Conservation (phyloP, 2,329 filamentous ascomycete genomes). For the Myrmaecium sp. region DNA sequence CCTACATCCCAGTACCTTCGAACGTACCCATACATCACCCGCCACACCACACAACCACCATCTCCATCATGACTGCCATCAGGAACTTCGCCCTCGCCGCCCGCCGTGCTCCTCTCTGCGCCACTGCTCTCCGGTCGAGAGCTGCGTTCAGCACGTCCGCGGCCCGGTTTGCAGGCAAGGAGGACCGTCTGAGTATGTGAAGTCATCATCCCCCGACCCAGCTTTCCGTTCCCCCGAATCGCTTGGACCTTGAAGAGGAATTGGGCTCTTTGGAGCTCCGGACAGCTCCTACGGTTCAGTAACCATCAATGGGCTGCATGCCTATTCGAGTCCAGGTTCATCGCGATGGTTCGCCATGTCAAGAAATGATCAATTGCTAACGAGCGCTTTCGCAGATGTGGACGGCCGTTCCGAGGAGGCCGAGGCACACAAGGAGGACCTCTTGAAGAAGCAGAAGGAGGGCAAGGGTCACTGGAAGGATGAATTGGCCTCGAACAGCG, state of each 20-base stretch:
- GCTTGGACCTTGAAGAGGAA: too few relatives aligned
- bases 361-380: too few relatives aligned
- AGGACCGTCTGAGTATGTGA: too few relatives aligned
- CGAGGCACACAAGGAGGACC: slow-evolving; percentile 27
- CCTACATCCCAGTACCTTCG: not conserved
- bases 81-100: slow-evolving; percentile 14
- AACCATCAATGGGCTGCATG: too few relatives aligned
- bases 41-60: slow-evolving; percentile 1
- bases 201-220: too few relatives aligned
- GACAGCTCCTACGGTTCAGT: too few relatives aligned
- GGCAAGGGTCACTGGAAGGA: slow-evolving; percentile 27
- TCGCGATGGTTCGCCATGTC: too few relatives aligned
- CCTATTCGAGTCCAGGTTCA: too few relatives aligned
- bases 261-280: too few relatives aligned
- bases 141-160: slow-evolving; percentile 22
- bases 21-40: not conserved
- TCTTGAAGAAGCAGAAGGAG: slow-evolving; percentile 24
- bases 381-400: too few relatives aligned
- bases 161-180: slow-evolving; percentile 23
- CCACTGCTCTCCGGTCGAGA: slow-evolving; percentile 14
- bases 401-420: slow-evolving; percentile 21
- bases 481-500: slow-evolving; percentile 23
- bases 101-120: slow-evolving; percentile 13
- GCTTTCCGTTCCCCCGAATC: too few relatives aligned
- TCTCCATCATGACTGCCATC: slow-evolving; percentile 14